Evolutionary conservation across 129 eudicot genomes (phyloP), one percentile per base, ranked within the genome.

Genomic region (Ambrosia artemisiifolia): DNA sequence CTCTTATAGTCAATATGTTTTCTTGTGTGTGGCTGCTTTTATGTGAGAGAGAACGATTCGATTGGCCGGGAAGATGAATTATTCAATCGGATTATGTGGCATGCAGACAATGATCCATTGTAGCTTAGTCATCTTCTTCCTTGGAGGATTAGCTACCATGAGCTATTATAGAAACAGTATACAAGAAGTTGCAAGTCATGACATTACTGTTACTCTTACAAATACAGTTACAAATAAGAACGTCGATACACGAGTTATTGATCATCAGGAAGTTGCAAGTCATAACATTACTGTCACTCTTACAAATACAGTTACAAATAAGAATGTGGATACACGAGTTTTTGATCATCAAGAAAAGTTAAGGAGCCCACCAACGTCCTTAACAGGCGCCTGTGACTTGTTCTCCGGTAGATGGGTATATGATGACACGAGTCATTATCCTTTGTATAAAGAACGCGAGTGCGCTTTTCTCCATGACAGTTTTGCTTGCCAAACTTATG

Each of bases 361-460:
- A 16, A 70, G 70, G 64, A 18, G 48, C 17, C 28, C 48, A 24
- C 35, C 56, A 1, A 28, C 63, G 3, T 16, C 71, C 3, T 69
- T 49, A 38, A n/a, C 75, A 5, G 12, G 28, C 77, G 30, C 43
- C 2, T 84, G 93, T 46, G 79, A 87, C 67, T 77, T 87, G 72
- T 87, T 87, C 76, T 76, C 87, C 0, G 93, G 93, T 11, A 76
- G 74, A 74, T 87, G 93, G 93, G 85, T 87, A 74, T 33, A 35
- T 35, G 93, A 87, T 59, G 79, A 87, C 81, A 34, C 48, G 61
- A 78, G 60, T 70, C 65, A 74, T 18, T 82, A 84, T 53, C 89
- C 93, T 56, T 43, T 87, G 51, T 87, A 87, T 51, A 79, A 71
- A 50, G 93, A 87, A 65, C 44, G 77, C 0, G 80, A 87, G 2